Evolutionary conservation across 2,329 filamentous ascomycete genomes (phyloP), one percentile per base, ranked within the genome.

Genomic region (Fusarium euwallaceae): DNA sequence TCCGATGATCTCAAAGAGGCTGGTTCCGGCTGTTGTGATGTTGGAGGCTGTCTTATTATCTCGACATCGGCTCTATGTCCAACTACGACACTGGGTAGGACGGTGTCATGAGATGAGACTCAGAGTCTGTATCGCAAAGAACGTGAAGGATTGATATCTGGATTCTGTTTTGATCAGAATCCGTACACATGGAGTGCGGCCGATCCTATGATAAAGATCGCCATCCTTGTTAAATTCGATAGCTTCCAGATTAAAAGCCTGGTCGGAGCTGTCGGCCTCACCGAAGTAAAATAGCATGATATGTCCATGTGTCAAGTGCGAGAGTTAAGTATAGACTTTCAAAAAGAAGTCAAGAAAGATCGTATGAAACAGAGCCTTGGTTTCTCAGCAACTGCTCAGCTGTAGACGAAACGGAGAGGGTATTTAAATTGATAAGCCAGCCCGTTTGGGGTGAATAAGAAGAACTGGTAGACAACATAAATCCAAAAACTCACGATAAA

Each of bases 121-220:
- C 5, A 1, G 8, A 48, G 24, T 24, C 0, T 2, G 14, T 8
- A 2, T 8, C 3, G 0, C 7, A 48, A 76, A 66, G 7, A 67
- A 20, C 5, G 32, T 5, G 2, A 43, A 74, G 4, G 16, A 14
- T 4, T 43, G 53, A 11, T 45, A 55, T 4, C 72, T 48, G 5
- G 17, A 29, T 10, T 29, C 32, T 20, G 69, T 70, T n/a, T 65
- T 64, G 5, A 70, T 43, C 2, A 24, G 37, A 55, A 74, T 71
- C 17, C n/a, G 10, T n/a, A 39, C 29, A 14, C 20, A 39, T 1
- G 20, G 14, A 2, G 12, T 9, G 5, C n/a, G 24, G 4, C 53
- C 41, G 16, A 65, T 45, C 1, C 6, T 48, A 16, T 62, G 22
- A 4, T 11, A 39, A 1, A 64, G 20, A n/a, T 64, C 70, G 6